phyloP scores from a whole-genome alignment of 108 stramenopile genomes.

The Nitzschia sp. region DNA sequence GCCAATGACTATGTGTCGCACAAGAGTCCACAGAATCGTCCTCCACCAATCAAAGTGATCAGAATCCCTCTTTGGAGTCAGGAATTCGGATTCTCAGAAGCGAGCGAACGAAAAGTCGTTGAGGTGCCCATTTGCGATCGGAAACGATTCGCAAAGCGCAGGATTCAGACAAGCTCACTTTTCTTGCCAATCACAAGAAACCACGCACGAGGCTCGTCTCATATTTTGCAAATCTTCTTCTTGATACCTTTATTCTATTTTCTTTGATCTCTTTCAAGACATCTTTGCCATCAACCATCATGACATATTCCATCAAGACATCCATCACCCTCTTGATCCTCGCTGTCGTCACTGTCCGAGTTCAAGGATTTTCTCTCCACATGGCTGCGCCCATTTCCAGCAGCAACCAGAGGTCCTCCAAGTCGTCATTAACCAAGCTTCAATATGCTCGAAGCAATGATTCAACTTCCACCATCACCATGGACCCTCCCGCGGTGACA shows the following conservation, averaged over 20 bases:
- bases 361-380: not conserved
- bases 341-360: not conserved
- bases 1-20: too few species aligned
- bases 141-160: too few species aligned
- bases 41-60: too few species aligned
- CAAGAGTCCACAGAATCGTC: too few species aligned
- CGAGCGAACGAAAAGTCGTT: too few species aligned
- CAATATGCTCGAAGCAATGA: not conserved
- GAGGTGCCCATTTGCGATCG: too few species aligned
- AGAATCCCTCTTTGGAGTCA: too few species aligned
- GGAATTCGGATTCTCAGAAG: too few species aligned
- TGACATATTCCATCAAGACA: not conserved
- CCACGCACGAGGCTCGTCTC: not conserved
- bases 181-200: not conserved
- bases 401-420: not conserved
- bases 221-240: not conserved
- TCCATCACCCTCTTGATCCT: not conserved
- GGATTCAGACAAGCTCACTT: too few species aligned
- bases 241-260: not conserved
- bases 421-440: not conserved
- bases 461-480: not conserved
- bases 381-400: not conserved
- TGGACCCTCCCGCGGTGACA: not conserved
- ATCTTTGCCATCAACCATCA: not conserved
- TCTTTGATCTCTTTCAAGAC: not conserved